A percentile compares a stretch with the other conserved stretches of the same genome.
Evolutionary conservation across 164 flowering plant genomes (phyloP).

Genomic region (Vitis amurensis): DNA sequence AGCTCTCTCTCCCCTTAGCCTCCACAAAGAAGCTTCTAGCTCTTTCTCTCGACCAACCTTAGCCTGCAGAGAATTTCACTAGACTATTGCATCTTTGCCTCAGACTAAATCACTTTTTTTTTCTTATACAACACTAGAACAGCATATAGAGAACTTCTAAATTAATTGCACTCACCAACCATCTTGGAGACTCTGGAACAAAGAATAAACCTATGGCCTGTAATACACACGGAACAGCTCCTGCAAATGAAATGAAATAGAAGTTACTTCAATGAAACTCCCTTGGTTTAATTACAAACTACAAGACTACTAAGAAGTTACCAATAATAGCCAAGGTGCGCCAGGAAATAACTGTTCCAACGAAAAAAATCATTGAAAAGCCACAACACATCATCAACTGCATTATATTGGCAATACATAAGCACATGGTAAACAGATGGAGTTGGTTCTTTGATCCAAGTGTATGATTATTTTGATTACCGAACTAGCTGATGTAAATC

Average conservation of each 20-base stretch:
- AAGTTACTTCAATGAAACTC: not conserved
- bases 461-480: no score
- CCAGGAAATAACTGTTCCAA: slow-evolving; percentile 28
- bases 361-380: slow-evolving; percentile 13
- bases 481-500: no score
- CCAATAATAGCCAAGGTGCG: slow-evolving; percentile 27
- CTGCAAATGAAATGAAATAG: slow-evolving; percentile 5
- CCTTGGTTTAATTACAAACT: not conserved
- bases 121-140: no score
- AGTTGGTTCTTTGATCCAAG: no score
- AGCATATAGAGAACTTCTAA: no score
- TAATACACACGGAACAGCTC: slow-evolving; percentile 10
- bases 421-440: no score
- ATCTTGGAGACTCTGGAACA: slow-evolving; percentile 22
- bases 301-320: not conserved
- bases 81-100: no score
- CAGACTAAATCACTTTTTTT: no score
- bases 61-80: slow-evolving; percentile 22
- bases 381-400: slow-evolving; percentile 31
- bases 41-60: slow-evolving; percentile 26
- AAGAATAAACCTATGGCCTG: slow-evolving; percentile 7
- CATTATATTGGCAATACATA: not conserved
- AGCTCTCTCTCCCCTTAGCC: slow-evolving; percentile 32
- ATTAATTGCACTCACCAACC: slow-evolving; percentile 13
- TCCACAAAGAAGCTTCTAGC: slow-evolving; percentile 13